These are phyloP conservation scores for Hymenoscyphus scutula DNA, from an alignment of 2,329 filamentous ascomycete species.

Conservation along the genomic window DNA sequence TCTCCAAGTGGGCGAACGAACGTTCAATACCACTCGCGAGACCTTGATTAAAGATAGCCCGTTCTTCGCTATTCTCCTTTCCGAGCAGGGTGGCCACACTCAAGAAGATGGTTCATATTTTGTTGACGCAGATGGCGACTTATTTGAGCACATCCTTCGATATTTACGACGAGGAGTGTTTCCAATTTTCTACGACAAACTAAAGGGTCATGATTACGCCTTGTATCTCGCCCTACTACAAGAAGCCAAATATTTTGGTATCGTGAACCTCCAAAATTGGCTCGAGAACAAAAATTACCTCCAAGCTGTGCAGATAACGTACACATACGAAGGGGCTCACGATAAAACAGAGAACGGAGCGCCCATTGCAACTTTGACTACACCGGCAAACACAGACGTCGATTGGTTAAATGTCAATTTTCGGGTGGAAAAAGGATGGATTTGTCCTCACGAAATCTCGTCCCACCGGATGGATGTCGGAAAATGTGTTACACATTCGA, in stretches of 20 bases:
- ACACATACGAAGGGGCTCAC: neutral
- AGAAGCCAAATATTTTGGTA: slow-evolving; percentile 38
- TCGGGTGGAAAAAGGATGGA: neutral
- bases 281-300: slow-evolving; percentile 7
- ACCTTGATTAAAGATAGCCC: slow-evolving; percentile 4
- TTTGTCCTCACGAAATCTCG: neutral
- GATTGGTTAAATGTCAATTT: slow-evolving; percentile 2
- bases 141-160: slow-evolving; percentile 39
- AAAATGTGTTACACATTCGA: neutral
- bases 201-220: slow-evolving; percentile 36
- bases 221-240: slow-evolving; percentile 36
- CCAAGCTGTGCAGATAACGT: slow-evolving; percentile 7
- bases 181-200: slow-evolving; percentile 38
- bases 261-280: slow-evolving; percentile 10
- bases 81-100: slow-evolving; percentile 25
- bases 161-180: slow-evolving; percentile 37
- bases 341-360: neutral
- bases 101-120: slow-evolving; percentile 38
- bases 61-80: slow-evolving; percentile 20
- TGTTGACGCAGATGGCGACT: slow-evolving; percentile 38
- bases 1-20: slow-evolving; percentile 8
- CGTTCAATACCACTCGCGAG: slow-evolving; percentile 5
- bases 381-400: slow-evolving; percentile 1
- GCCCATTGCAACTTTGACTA: neutral
- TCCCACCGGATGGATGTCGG: neutral